Evolutionary conservation across 2,329 filamentous ascomycete genomes (phyloP), one percentile per base, ranked within the genome.

Genomic region (Dactylellina drechsleri): DNA sequence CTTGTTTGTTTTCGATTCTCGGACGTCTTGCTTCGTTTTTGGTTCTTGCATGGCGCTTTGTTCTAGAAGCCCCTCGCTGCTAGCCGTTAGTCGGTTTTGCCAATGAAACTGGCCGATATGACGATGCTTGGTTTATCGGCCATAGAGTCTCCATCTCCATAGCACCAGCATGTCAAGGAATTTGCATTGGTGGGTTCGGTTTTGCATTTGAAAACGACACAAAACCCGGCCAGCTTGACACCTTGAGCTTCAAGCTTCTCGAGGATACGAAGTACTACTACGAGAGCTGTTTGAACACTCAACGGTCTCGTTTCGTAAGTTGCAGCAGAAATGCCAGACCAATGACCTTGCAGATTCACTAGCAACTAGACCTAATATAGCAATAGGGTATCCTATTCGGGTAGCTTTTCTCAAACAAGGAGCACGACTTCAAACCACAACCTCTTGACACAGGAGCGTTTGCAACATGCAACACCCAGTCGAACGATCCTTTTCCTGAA

Each of bases 401-500:
- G 57, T 10, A 49, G 36, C 6, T 23, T 58, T 45, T 18, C 36
- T 36, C 20, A 58, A 60, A 41, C 20, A 18, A 36, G 43, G 43
- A 7, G 41, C 16, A 18, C 40, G 16, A 6, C 20, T 5, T 13
- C 57, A 47, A 36, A 60, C 57, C 57, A 60, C 36, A 41, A 60
- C 57, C 2, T 60, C 36, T 60, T 36, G 41, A 60, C 26, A 60
- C 57, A 60, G 57, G 57, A 60, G 41, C 47, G 43, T 47, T 47
- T 47, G 5, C 52, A 54, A 36, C 12, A 36, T 54, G 52, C 52
- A 52, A 52, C 47, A 52, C 15, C 15, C 31, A 36, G 31, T 36
- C 31, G 31, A 36, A 36, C 31, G 31, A 36, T 36, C 31, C 6
- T 36, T 36, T 36, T 36, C 31, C 31, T 36, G 10, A 36, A 1